Evolutionary conservation across 495 filamentous ascomycete species (phyloP).

Genomic region (Amphirosellinia nigrospora): DNA sequence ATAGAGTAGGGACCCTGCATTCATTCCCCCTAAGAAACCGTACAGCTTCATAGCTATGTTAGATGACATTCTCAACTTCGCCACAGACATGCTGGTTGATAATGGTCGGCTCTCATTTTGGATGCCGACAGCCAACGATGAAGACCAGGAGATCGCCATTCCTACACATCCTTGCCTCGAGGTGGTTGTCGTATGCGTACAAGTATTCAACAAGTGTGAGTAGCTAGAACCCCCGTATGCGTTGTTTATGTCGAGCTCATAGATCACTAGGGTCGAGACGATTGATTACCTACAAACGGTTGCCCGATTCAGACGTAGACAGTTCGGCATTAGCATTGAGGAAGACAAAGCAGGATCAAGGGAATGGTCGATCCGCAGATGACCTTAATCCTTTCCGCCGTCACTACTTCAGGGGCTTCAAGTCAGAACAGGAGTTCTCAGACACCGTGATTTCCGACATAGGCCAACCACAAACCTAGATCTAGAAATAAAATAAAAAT

Average conservation of each 20-base stretch:
- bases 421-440: slow-evolving; percentile 29
- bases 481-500: neutral
- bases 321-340: slow-evolving; percentile 45
- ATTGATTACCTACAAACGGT: slow-evolving; percentile 81
- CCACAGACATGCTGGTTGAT: slow-evolving; percentile 77
- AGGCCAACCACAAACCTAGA: slow-evolving; percentile 5
- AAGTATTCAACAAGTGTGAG: slow-evolving; percentile 86
- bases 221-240: neutral
- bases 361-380: slow-evolving; percentile 63
- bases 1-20: slow-evolving; percentile 66
- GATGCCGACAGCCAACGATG: slow-evolving; percentile 94
- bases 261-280: slow-evolving; percentile 73
- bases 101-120: slow-evolving; percentile 86
- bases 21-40: slow-evolving; percentile 85
- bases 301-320: slow-evolving; percentile 65
- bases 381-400: slow-evolving; percentile 83
- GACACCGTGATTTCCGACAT: slow-evolving; percentile 9
- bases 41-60: slow-evolving; percentile 92
- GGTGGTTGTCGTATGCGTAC: slow-evolving; percentile 78
- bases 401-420: slow-evolving; percentile 60
- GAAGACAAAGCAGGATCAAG: slow-evolving; percentile 45
- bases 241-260: slow-evolving; percentile 26
- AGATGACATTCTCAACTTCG: slow-evolving; percentile 85
- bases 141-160: slow-evolving; percentile 70
- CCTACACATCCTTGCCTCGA: slow-evolving; percentile 80